Conservation (phyloP, 306 rosid genomes). For the Rosa multiflora region DNA sequence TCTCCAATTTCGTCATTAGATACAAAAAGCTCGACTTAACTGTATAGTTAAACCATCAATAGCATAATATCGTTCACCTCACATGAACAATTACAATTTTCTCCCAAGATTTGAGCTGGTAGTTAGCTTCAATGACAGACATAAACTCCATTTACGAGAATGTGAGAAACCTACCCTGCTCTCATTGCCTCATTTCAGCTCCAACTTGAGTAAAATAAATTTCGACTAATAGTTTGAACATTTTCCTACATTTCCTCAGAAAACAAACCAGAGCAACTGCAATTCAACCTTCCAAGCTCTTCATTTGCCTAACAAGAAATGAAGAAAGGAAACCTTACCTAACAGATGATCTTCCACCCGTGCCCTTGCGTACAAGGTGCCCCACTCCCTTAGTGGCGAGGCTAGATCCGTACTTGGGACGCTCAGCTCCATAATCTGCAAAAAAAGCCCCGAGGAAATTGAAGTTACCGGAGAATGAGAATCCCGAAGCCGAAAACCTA, state of each 20-base stretch:
- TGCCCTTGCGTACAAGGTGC: conserved; percentile 92
- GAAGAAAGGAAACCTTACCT: conserved; percentile 43
- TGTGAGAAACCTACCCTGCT: background rate
- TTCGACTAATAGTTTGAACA: background rate
- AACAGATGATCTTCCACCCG: conserved; percentile 98
- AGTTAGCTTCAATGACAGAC: background rate
- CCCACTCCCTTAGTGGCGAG: conserved; percentile 80
- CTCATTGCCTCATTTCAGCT: background rate
- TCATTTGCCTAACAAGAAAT: background rate
- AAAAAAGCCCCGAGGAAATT: conserved; percentile 7
- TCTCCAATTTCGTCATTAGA: background rate
- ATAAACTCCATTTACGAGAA: background rate
- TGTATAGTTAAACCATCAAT: background rate
- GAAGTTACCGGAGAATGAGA: conserved; percentile 6
- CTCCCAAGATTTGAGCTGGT: background rate
- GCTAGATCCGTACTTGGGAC: conserved; percentile 60
- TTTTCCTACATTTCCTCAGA: conserved; percentile 9
- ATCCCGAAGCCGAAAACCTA: conserved; percentile 12
- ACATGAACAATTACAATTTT: background rate
- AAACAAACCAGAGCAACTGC: background rate
- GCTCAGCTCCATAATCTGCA: conserved; percentile 68
- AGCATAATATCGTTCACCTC: background rate
- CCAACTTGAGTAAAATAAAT: background rate
- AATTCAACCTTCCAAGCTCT: background rate
- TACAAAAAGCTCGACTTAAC: background rate